Conservation (phyloP, 352 stramenopile genomes). For the Phytopythium litorale region DNA sequence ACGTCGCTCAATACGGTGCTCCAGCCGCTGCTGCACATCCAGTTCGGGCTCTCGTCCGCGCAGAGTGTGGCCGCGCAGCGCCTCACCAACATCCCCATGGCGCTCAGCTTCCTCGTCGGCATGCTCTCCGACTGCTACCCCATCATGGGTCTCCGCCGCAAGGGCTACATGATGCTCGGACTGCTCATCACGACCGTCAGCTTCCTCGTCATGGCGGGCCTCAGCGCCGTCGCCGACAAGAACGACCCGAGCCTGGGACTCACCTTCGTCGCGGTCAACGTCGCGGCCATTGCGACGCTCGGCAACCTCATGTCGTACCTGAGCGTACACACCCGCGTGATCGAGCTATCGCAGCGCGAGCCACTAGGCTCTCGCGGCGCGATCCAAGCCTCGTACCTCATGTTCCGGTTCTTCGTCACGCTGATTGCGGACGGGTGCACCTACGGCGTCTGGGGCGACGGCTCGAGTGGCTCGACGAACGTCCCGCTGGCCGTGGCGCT, state of each 20-base stretch:
- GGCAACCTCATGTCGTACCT: conserved; percentile 34
- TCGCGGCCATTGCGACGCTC: conserved; percentile 16
- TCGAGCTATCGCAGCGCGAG: conserved; percentile 43
- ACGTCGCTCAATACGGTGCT: conserved; percentile 21
- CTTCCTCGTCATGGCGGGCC: conserved; percentile 24
- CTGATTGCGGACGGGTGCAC: conserved; percentile 18
- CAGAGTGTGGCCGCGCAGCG: conserved; percentile 22
- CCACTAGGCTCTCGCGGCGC: conserved; percentile 25
- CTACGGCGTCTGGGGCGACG: conserved; percentile 11
- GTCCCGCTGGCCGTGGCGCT: conserved; percentile 14
- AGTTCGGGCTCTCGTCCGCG: conserved; percentile 19
- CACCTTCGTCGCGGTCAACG: conserved; percentile 18
- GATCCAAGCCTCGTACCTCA: conserved; percentile 38
- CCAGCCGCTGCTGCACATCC: conserved; percentile 20
- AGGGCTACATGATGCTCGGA: conserved; percentile 76
- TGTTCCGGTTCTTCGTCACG: conserved; percentile 20
- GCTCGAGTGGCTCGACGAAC: conserved; percentile 9
- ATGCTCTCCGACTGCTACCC: conserved; percentile 75
- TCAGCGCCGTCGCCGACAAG: conserved; percentile 22
- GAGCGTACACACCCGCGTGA: conserved; percentile 31
- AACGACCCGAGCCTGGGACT: conserved; percentile 8
- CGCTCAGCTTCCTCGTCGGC: conserved; percentile 77
- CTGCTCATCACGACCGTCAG: conserved; percentile 20
- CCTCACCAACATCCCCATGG: conserved; percentile 52
- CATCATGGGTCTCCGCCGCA: conserved; percentile 71